Base-by-base conservation (phyloP, 306 rosid species). In the Herpetospermum pedunculosum region DNA sequence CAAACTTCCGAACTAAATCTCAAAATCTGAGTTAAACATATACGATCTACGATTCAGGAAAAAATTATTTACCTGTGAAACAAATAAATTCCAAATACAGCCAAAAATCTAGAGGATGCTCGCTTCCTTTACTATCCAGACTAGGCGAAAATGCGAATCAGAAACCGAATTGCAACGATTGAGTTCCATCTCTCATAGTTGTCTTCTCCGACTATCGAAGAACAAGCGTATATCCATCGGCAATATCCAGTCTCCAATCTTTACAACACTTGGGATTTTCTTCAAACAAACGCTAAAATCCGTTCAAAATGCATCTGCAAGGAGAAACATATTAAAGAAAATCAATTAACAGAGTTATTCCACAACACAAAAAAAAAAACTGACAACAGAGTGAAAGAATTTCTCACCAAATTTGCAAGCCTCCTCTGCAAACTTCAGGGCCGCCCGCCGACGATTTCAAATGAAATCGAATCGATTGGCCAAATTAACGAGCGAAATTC, bases 41-140 rank as follows among this genome's bases (percentile, higher is more conserved):
- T 37, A 75, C 73, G 87, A 81, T 89, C 80, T 73, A 73, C 15
- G 63, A n/a, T 21, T 75, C 58, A 35, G 55, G 76, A 38, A 47
- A 73, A 53, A 74, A 18, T 74, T 86, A 72, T 81, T 85, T 83
- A 90, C 96, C 96, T 85, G 72, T 72, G 72, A 65, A 29, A 81
- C 81, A 77, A 67, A 16, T 85, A 86, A 86, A 73, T 77, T n/a
- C 53, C 80, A 71, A 63, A 54, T 75, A 28, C 37, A 67, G 9
- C 37, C 53, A 10, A 3, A 53, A 78, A 34, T 28, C 80, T 14
- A 18, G 37, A 47, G 8, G 71, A 57, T 68, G 32, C 38, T 47
- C 44, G 77, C 79, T 55, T 68, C 77, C 73, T 83, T 26, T 64
- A 73, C 69, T 75, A 75, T 53, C 6, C 50, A 75, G 76, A 79